phyloP scores from a whole-genome alignment of 2,329 filamentous ascomycete genomes.

The Pezicula rhizophila region DNA sequence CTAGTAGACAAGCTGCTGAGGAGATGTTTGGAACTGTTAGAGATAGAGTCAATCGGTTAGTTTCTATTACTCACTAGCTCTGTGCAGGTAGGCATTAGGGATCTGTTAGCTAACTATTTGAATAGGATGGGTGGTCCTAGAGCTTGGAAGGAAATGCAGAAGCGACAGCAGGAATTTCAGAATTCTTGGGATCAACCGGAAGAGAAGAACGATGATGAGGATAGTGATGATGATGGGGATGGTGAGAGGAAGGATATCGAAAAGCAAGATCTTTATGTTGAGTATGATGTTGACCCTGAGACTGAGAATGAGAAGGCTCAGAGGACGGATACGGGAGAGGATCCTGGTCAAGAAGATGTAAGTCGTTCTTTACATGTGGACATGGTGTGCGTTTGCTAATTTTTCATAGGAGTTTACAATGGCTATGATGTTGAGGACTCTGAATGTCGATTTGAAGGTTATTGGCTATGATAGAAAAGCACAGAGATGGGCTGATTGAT shows the following conservation, averaged over 20 bases:
- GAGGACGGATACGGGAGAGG: constrained; percentile 27
- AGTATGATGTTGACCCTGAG: constrained; percentile 27
- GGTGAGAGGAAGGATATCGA: constrained; percentile 33
- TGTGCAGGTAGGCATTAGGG: not conserved
- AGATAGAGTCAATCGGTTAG: constrained; percentile 47
- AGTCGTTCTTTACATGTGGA: constrained; percentile 28
- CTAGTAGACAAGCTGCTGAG: constrained; percentile 58
- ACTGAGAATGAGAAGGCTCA: constrained; percentile 29
- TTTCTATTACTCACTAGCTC: not conserved
- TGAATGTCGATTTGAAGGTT: constrained; percentile 56
- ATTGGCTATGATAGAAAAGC: constrained; percentile 55
- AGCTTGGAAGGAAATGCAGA: constrained; percentile 47
- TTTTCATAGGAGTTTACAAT: constrained; percentile 55
- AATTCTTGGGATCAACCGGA: constrained; percentile 33
- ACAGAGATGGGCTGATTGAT: constrained; percentile 52
- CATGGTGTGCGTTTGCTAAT: constrained; percentile 2
- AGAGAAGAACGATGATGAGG: constrained; percentile 23
- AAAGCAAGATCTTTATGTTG: constrained; percentile 26
- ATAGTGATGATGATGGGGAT: constrained; percentile 24
- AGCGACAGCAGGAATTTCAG: constrained; percentile 35
- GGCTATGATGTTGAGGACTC: constrained; percentile 60
- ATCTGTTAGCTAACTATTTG: not conserved
- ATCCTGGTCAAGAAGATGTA: constrained; percentile 33
- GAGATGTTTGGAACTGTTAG: constrained; percentile 57
- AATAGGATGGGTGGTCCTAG: constrained; percentile 52